These are phyloP conservation scores for Primulina eburnea DNA, from an alignment of 257 asterid genomes.

Conservation along the genomic window DNA sequence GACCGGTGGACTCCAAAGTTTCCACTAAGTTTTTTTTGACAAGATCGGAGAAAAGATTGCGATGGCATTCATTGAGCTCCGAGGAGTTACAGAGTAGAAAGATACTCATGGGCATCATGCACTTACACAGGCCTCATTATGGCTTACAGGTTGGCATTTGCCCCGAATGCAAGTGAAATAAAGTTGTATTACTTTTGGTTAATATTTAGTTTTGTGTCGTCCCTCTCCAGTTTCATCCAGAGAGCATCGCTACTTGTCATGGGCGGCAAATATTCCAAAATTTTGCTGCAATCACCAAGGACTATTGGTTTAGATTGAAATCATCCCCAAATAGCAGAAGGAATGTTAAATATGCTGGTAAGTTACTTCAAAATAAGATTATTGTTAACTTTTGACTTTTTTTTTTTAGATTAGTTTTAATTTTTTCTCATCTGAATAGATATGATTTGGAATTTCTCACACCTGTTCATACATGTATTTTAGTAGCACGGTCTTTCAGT, in stretches of 20 bases:
- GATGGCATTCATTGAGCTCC: conserved; percentile 35
- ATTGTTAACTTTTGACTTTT: neutral
- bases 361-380: conserved; percentile 30
- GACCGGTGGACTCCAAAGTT: conserved; percentile 25
- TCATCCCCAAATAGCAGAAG: conserved; percentile 47
- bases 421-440: neutral
- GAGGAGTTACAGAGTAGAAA: conserved; percentile 37
- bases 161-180: conserved; percentile 8
- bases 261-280: conserved; percentile 86
- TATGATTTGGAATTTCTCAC: neutral
- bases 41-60: conserved; percentile 31
- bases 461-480: neutral
- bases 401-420: neutral
- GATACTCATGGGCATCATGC: conserved; percentile 96
- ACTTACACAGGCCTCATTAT: conserved; percentile 82
- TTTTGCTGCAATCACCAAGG: conserved; percentile 78
- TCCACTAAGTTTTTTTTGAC: conserved; percentile 33
- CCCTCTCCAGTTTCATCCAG: conserved; percentile 83
- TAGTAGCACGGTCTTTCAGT: conserved; percentile 31
- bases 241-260: conserved; percentile 80
- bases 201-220: conserved; percentile 20
- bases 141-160: conserved; percentile 75
- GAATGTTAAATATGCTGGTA: conserved; percentile 58
- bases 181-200: conserved; percentile 6
- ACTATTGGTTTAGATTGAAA: conserved; percentile 66